phyloP scores from a whole-genome alignment of 163 green algal genomes.

The Scenedesmus sp. region DNA sequence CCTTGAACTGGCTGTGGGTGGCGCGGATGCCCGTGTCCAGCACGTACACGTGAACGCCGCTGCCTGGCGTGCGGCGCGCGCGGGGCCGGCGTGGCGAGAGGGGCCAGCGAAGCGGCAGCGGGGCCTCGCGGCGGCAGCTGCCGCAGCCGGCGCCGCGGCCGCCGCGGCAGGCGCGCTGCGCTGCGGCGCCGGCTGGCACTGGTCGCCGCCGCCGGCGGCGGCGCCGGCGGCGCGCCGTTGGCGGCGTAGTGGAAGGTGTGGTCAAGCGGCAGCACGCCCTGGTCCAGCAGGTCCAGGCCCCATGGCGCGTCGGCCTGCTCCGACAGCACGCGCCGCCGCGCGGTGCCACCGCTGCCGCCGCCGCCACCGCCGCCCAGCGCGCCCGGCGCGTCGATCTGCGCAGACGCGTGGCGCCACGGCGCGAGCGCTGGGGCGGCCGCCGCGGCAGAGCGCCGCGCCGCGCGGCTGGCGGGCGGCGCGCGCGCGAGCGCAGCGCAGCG shows the following conservation, averaged over 20 bases:
- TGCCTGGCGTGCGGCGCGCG: too few relatives aligned
- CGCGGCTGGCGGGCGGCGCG: too few relatives aligned
- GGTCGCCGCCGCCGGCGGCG: too few relatives aligned
- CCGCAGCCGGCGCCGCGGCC: too few relatives aligned
- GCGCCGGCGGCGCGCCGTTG: slow-evolving; percentile 49
- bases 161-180: too few relatives aligned
- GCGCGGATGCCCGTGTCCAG: slow-evolving; percentile 82
- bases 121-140: not conserved
- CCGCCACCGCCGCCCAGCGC: not conserved
- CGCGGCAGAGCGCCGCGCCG: too few relatives aligned
- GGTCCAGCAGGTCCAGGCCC: slow-evolving; percentile 60
- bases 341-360: not conserved
- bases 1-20: slow-evolving; percentile 73
- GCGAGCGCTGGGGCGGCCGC: too few relatives aligned
- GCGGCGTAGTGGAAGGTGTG: slow-evolving; percentile 44
- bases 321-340: not conserved
- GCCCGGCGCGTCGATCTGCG: not conserved
- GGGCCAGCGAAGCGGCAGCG: too few relatives aligned
- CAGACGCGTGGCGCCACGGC: too few relatives aligned
- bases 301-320: slow-evolving; percentile 34
- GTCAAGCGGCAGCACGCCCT: slow-evolving; percentile 51
- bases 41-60: slow-evolving; percentile 79
- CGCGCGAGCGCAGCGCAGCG: too few relatives aligned
- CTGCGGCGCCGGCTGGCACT: not conserved
- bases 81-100: too few relatives aligned